Evolutionary conservation across 495 filamentous ascomycete species (phyloP), one percentile per base, ranked within the genome.

Genomic region (Physcia stellaris): DNA sequence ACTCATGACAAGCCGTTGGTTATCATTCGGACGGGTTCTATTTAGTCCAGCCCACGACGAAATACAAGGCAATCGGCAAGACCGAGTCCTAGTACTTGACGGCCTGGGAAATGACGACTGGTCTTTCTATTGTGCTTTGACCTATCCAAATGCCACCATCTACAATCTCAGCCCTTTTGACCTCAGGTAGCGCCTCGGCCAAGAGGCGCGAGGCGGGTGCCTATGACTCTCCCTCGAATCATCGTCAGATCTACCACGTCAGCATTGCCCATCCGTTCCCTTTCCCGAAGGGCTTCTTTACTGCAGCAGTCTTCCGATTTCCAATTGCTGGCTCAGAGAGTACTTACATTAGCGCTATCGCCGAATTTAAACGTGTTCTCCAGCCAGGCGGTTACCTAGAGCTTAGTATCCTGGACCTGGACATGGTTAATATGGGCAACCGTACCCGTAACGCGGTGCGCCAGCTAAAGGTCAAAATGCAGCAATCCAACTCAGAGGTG

Each of bases 121-220:
- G 92, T 94, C 87, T 3, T 96, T 92, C 60, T 98, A 94, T 56
- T 87, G 83, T 35, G 85, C 90, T 11, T 70, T 94, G 53, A 92
- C 86, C 2, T 96, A 98, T 47, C 83, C 83, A 1, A 70, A 70
- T 21, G 82, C 83, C 0, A 80, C 77, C 15, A 78, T 98, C 41
- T 94, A 93, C 66, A 92, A 84, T 51, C 68, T 88, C 22, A 80
- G 74, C 10, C 70, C 73, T 6, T 68, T 64, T 53, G 20, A 62
- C 55, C 60, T 62, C 37, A 64, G 58, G 9, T 15, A 24, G 6
- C 15, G 17, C 13, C 18, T 20, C 23, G n/a, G 28, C 9, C n/a
- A 16, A 15, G n/a, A 30, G 9, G n/a, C 24, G 13, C 13, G 23
- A 29, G 22, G 13, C 23, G n/a, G 26, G 26, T 10, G 32, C 45